A percentile compares a stretch with the other conserved stretches of the same genome.
Evolutionary conservation across 2,329 filamentous ascomycete genomes (phyloP).

Genomic region (Claviceps citrina): DNA sequence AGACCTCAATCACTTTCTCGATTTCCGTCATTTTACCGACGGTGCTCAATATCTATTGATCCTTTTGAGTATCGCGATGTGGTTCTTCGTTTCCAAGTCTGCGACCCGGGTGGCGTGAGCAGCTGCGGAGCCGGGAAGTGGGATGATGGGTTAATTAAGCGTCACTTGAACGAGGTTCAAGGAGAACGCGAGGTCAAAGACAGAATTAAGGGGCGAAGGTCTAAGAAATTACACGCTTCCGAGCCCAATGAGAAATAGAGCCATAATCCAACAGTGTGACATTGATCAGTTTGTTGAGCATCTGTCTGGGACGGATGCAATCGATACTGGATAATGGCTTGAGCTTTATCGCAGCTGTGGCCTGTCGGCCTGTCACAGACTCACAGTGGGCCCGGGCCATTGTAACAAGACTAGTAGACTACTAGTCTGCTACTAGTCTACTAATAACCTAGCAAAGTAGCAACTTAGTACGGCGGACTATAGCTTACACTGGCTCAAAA

Average conservation of each 20-base stretch:
- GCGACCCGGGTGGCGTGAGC: not conserved
- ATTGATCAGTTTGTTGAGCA: constrained; percentile 1
- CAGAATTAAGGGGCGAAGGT: not conserved
- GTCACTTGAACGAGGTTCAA: not conserved
- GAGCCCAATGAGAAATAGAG: not conserved
- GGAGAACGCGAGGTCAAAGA: not conserved
- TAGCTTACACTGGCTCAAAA: too few species aligned
- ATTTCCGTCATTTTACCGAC: constrained; percentile 5
- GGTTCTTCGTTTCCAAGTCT: not conserved
- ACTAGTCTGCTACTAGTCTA: not conserved
- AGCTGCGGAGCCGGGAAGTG: not conserved
- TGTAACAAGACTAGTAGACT: not conserved
- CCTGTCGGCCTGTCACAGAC: too few species aligned
- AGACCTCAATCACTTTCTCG: constrained; percentile 2
- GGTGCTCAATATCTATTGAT: not conserved
- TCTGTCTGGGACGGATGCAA: not conserved
- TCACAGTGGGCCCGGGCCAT: not conserved
- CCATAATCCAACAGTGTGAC: not conserved
- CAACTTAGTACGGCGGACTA: too few species aligned
- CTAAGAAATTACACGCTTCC: not conserved
- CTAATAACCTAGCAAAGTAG: too few species aligned
- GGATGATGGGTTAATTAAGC: not conserved
- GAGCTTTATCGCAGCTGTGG: constrained; percentile 1
- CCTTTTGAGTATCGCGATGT: not conserved
- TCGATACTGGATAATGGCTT: not conserved